A percentile compares a stretch with the other conserved stretches of the same genome.
Conservation (phyloP, 805 yeast genomes). For the Pichia paraexigua region DNA sequence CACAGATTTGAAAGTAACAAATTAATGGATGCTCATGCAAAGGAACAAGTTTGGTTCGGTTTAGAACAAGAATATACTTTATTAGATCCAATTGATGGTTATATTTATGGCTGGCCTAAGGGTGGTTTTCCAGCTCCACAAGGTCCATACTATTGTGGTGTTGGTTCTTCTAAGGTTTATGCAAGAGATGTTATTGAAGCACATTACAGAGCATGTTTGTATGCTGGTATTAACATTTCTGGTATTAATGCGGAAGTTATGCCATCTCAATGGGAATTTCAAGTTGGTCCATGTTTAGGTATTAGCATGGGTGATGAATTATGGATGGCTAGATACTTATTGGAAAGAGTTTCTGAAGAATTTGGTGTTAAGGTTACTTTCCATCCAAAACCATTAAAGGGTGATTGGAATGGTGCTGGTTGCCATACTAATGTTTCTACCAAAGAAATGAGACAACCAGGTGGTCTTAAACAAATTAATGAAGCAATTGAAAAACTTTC, state of each 20-base stretch:
- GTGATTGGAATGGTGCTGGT: slow-evolving; percentile 99
- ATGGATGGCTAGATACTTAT: slow-evolving; percentile 91
- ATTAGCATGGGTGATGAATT: slow-evolving; percentile 95
- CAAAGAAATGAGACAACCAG: slow-evolving; percentile 80
- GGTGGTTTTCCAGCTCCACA: slow-evolving; percentile 99
- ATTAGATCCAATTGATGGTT: slow-evolving; percentile 74
- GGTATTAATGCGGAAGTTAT: slow-evolving; percentile 99
- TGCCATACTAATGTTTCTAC: slow-evolving; percentile 99
- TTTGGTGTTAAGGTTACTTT: slow-evolving; percentile 96
- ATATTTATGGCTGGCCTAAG: slow-evolving; percentile 97
- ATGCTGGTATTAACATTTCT: slow-evolving; percentile 82
- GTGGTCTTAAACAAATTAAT: slow-evolving; percentile 94
- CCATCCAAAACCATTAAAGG: slow-evolving; percentile 98
- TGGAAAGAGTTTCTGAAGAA: slow-evolving; percentile 95
- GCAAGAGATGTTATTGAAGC: slow-evolving; percentile 99
- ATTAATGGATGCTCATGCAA: slow-evolving; percentile 85
- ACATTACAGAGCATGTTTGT: slow-evolving; percentile 95
- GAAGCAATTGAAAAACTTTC: slow-evolving; percentile 88
- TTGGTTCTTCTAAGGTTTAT: slow-evolving; percentile 95
- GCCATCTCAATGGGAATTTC: slow-evolving; percentile 99
- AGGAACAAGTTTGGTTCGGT: slow-evolving; percentile 91
- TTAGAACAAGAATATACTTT: slow-evolving; percentile 98
- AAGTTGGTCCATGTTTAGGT: slow-evolving; percentile 97
- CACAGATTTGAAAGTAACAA: slow-evolving; percentile 96
- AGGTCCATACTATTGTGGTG: slow-evolving; percentile 99